Conservation (phyloP, 768 basidiomycete species). For the Lentinula sp. region DNA sequence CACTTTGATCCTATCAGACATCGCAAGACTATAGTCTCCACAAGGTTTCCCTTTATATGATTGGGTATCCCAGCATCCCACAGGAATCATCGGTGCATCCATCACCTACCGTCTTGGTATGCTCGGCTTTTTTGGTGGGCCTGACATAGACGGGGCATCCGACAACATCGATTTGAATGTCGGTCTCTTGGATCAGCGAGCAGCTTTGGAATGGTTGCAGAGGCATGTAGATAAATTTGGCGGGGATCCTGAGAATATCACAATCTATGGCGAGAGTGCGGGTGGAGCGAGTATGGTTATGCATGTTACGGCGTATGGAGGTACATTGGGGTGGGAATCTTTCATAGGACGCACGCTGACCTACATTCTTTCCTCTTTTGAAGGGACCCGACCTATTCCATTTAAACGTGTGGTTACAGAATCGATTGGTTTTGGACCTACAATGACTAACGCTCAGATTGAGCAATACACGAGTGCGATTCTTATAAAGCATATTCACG, state of each 20-base stretch:
- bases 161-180: constrained; percentile 20
- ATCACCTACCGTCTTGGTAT: constrained; percentile 15
- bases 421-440: constrained; percentile 37
- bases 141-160: constrained; percentile 9
- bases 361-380: not conserved
- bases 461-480: constrained; percentile 25
- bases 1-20: not conserved
- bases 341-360: not conserved
- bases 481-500: not conserved
- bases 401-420: constrained; percentile 36
- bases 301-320: constrained; percentile 38
- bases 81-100: constrained; percentile 14
- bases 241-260: constrained; percentile 36
- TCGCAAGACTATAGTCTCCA: constrained; percentile 23
- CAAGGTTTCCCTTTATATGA: constrained; percentile 43
- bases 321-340: constrained; percentile 11
- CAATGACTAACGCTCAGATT: constrained; percentile 18
- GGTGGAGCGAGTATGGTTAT: constrained; percentile 39
- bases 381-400: constrained; percentile 26
- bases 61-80: constrained; percentile 35
- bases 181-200: constrained; percentile 27
- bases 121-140: constrained; percentile 15
- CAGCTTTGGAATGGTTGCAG: constrained; percentile 35
- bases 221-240: constrained; percentile 41
- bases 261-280: constrained; percentile 32